Evolutionary conservation across 2,329 filamentous ascomycete genomes (phyloP).

Genomic region (Colletotrichum sp.): DNA sequence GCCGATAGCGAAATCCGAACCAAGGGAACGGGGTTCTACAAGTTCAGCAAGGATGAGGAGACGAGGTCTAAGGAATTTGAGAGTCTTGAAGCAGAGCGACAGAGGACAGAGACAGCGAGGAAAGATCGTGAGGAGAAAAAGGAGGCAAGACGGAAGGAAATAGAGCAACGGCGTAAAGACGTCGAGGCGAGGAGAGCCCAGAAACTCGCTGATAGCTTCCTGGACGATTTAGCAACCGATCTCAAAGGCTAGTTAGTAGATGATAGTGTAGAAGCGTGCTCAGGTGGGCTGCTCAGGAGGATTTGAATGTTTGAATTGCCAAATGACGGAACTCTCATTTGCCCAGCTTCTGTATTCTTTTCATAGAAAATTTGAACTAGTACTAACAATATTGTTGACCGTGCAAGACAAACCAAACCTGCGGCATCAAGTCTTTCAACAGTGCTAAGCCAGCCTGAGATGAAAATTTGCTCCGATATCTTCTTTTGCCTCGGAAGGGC

Average conservation of each 20-base stretch:
- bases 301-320: background rate
- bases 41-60: constrained; percentile 80
- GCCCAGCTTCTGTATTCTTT: background rate
- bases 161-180: constrained; percentile 67
- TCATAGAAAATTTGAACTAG: background rate
- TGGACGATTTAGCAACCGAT: constrained; percentile 58
- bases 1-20: constrained; percentile 82
- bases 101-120: constrained; percentile 71
- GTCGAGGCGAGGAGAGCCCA: constrained; percentile 67
- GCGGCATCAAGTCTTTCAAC: background rate
- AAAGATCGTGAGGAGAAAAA: constrained; percentile 60
- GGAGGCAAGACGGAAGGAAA: constrained; percentile 63
- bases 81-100: constrained; percentile 69
- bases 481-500: background rate
- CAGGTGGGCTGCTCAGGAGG: background rate
- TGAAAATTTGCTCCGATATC: background rate
- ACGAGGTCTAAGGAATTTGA: constrained; percentile 75
- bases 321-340: background rate
- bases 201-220: constrained; percentile 75
- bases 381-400: background rate
- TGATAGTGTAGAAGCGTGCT: background rate
- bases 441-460: background rate
- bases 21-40: constrained; percentile 91
- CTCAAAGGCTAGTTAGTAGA: background rate
- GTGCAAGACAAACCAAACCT: background rate